These are phyloP conservation scores for Colletotrichum sojae DNA, from an alignment of 2,329 filamentous ascomycete genomes.

Conservation along the genomic window DNA sequence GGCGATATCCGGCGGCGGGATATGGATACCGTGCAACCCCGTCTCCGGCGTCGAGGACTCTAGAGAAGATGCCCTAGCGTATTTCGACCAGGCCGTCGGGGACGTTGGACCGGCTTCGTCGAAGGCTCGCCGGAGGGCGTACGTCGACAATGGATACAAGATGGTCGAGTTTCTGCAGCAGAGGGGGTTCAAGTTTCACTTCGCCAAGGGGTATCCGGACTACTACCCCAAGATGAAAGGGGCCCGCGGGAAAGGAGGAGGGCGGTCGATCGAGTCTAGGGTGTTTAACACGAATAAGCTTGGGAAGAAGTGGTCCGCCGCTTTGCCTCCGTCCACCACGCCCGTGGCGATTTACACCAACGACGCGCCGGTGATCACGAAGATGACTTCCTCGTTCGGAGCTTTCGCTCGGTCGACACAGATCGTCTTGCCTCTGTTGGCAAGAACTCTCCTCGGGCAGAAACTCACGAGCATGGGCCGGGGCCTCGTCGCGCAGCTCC, in stretches of 20 bases:
- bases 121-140: conserved; percentile 45
- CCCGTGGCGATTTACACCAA: conserved; percentile 40
- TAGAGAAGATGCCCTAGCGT: conserved; percentile 45
- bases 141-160: conserved; percentile 48
- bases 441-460: conserved; percentile 37
- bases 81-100: conserved; percentile 47
- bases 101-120: conserved; percentile 50
- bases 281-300: conserved; percentile 47
- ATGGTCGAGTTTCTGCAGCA: conserved; percentile 50
- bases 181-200: conserved; percentile 47
- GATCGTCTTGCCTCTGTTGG: conserved; percentile 18
- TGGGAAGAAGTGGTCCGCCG: conserved; percentile 44
- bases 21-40: conserved; percentile 53
- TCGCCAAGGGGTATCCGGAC: conserved; percentile 48
- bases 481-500: conserved; percentile 44
- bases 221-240: conserved; percentile 48
- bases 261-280: conserved; percentile 47
- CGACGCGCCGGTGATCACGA: conserved; percentile 17
- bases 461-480: conserved; percentile 44
- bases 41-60: conserved; percentile 46
- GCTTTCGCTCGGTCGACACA: conserved; percentile 12
- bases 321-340: conserved; percentile 37
- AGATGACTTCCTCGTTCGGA: background rate
- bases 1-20: conserved; percentile 51
- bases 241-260: conserved; percentile 38